Evolutionary conservation across 1,284 basidiomycete genomes (phyloP).

Genomic region (Tremellales sp.): DNA sequence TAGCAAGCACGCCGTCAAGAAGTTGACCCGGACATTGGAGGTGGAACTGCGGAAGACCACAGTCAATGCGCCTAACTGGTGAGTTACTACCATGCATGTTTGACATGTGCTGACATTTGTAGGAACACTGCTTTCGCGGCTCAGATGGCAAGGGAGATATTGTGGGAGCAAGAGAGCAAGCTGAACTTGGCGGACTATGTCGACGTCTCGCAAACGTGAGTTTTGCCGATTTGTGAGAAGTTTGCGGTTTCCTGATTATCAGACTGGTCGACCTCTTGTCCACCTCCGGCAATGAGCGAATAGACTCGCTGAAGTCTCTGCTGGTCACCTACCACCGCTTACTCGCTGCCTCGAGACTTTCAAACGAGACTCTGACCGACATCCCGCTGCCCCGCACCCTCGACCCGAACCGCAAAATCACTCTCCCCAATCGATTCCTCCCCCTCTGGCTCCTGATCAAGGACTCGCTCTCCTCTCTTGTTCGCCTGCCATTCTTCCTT

Average conservation of each 20-base stretch:
- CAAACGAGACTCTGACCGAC: constrained; percentile 73
- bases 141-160: constrained; percentile 79
- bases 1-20: constrained; percentile 76
- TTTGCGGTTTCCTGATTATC: constrained; percentile 10
- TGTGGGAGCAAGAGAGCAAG: constrained; percentile 73
- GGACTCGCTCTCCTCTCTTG: constrained; percentile 64
- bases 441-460: constrained; percentile 73
- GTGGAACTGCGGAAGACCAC: constrained; percentile 67
- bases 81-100: constrained; percentile 28
- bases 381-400: constrained; percentile 64
- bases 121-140: constrained; percentile 84
- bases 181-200: constrained; percentile 76
- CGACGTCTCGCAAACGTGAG: constrained; percentile 80
- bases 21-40: constrained; percentile 71
- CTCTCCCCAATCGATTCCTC: constrained; percentile 72
- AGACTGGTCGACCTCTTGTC: constrained; percentile 82
- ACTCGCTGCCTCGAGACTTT: constrained; percentile 73
- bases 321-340: constrained; percentile 82
- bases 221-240: constrained; percentile 8
- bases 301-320: constrained; percentile 60
- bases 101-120: constrained; percentile 4
- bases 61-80: constrained; percentile 93
- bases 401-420: constrained; percentile 66
- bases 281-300: constrained; percentile 56
- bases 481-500: constrained; percentile 80